Base-by-base conservation (phyloP, 2,329 filamentous ascomycete genomes). In the Alternaria novae-zelandiae region DNA sequence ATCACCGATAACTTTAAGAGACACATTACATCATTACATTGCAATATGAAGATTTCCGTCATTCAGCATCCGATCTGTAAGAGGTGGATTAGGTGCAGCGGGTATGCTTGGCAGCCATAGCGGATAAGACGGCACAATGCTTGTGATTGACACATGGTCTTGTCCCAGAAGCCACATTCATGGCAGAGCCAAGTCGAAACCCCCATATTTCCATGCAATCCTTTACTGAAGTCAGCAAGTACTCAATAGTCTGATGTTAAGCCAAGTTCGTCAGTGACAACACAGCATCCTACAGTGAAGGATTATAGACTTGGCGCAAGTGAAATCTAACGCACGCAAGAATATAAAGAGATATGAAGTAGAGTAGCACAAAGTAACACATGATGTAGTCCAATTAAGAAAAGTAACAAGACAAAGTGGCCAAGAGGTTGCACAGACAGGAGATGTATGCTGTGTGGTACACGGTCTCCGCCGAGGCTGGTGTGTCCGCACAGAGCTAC, bases 401-500 rank as follows among this genome's bases (percentile, higher is more conserved):
- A 57, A 57, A 57, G 41, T 12, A 57, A 47, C 12, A 57, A 59
- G n/a, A 28, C 41, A 15, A 20, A 49, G 20, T 44, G 32, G 53
- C 53, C 58, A 61, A 61, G 58, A 49, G 3, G n/a, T 46, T 55
- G 50, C 53, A 45, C 59, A 57, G 44, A 56, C 53, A 30, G 26
- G 28, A 46, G 41, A 47, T 25, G 17, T 5, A 21, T 47, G 58
- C 17, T 11, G 17, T 43, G 54, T 61, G 21, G 51, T 47, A 61
- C 59, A 61, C 36, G 53, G 59, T 43, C 53, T 61, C 58, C 58
- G 53, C 58, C 58, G 30, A 61, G 53, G 25, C 45, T 46, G 25
- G 45, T 50, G 45, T 50, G 32, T 57, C 46, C 32, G 51, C 59
- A 57, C 59, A 57, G 53, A 61, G 53, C 10, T 26, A 57, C 53